Percentiles rank a stretch among this genome's conserved stretches.
phyloP scores from a whole-genome alignment of 805 yeast species.

The Yueomyces sinensis region DNA sequence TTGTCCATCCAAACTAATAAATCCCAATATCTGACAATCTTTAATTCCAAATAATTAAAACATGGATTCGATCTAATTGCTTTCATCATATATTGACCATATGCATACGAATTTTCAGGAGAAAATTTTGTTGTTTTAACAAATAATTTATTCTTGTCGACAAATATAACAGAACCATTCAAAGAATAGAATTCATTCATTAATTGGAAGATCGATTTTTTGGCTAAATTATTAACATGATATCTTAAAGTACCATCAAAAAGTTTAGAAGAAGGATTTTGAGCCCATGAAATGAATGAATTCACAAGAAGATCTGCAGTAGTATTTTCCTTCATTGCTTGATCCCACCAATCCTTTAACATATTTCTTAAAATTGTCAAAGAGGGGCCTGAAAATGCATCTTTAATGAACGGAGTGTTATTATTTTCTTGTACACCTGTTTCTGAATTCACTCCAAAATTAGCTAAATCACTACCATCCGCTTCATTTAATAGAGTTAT shows the following conservation, averaged over 20 bases:
- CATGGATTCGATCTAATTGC: constrained; percentile 69
- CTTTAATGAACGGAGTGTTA: constrained; percentile 45
- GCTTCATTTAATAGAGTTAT: constrained; percentile 77
- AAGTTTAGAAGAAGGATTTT: constrained; percentile 54
- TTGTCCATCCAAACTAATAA: constrained; percentile 91
- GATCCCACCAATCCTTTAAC: constrained; percentile 91
- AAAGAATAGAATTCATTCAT: constrained; percentile 61
- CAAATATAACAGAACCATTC: constrained; percentile 72
- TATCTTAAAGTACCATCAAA: constrained; percentile 72
- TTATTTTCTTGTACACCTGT: constrained; percentile 13
- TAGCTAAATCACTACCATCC: constrained; percentile 71
- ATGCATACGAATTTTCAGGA: constrained; percentile 83
- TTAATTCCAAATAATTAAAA: constrained; percentile 69
- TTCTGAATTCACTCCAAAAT: constrained; percentile 22
- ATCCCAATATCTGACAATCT: constrained; percentile 78
- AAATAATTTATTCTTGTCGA: constrained; percentile 62
- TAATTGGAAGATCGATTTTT: constrained; percentile 68
- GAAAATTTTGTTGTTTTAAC: constrained; percentile 61
- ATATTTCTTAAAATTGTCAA: constrained; percentile 54
- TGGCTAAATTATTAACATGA: constrained; percentile 77
- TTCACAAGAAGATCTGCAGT: constrained; percentile 79
- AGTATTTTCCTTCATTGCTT: constrained; percentile 50
- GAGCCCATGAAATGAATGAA: constrained; percentile 76
- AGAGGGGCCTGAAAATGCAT: constrained; percentile 70
- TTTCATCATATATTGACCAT: constrained; percentile 70